Base-by-base conservation (phyloP, 176 grass and related monocot species). In the Stipa capillata region DNA sequence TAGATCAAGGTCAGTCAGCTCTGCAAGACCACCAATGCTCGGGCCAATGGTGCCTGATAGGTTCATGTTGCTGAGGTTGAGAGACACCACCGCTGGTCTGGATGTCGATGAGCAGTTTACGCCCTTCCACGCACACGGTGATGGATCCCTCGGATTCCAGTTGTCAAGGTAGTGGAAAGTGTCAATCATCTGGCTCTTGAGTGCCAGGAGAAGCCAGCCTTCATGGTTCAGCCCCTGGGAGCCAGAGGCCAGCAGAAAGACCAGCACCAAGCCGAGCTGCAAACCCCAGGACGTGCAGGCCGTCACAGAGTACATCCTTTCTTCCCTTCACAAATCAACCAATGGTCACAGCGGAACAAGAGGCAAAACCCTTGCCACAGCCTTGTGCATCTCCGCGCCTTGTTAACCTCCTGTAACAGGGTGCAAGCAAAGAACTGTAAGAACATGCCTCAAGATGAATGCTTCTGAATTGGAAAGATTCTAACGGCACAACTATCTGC, bases 91-190 rank as follows among this genome's bases (percentile, higher is more conserved):
- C 9, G 35, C 65, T 0, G 82, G 75, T 28, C 36, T 33, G 7
- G 83, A n/a, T 10, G 65, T 53, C n/a, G 35, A 44, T 39, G 81
- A 89, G 92, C 97, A 99, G 81, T 72, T 77, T 8, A 99, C 75
- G 17, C 97, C 97, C 73, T 37, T 96, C 97, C 97, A 99, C 24
- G 12, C 16, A 49, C 97, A 99, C 34, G 92, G 92, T 8, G 86
- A 86, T 59, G 54, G 70, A 87, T 83, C 78, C 37, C 65, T 51
- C 1, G 42, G 27, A 50, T 88, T 84, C 97, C 97, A 99, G 66
- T 20, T 73, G 52, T 86, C 82, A 40, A 99, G 89, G 58, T 91
- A 74, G 88, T 88, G 82, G 28, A 96, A 52, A 45, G 44, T 73
- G 74, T 99, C 97, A 50, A 57, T 10, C 51, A 93, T 82, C 59